phyloP scores from a whole-genome alignment of 2,329 filamentous ascomycete genomes.

The Cladosporium sp. region DNA sequence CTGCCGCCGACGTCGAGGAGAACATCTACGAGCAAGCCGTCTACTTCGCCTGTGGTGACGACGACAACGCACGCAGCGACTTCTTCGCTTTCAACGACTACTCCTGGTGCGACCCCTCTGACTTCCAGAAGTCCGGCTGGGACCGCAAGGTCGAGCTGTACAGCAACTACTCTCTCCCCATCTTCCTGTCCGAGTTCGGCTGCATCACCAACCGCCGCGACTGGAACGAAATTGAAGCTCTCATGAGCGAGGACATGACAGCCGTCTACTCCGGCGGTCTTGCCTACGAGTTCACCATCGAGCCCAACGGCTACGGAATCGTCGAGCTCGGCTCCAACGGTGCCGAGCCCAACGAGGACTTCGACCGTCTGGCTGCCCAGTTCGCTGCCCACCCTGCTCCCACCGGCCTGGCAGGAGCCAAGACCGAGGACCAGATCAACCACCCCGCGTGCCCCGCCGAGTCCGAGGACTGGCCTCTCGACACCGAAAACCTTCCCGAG shows the following conservation, averaged over 20 bases:
- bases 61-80: constrained; percentile 71
- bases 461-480: constrained; percentile 54
- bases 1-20: constrained; percentile 75
- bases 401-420: constrained; percentile 56
- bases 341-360: constrained; percentile 61
- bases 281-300: constrained; percentile 88
- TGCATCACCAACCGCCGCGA: constrained; percentile 77
- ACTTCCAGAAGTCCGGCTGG: constrained; percentile 72
- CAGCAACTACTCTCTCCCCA: constrained; percentile 76
- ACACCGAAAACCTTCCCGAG: constrained; percentile 48
- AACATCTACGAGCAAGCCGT: constrained; percentile 81
- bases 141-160: constrained; percentile 83
- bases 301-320: constrained; percentile 75
- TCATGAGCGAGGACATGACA: constrained; percentile 83
- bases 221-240: constrained; percentile 72
- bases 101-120: constrained; percentile 72
- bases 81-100: constrained; percentile 90
- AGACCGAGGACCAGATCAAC: constrained; percentile 38
- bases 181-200: constrained; percentile 93
- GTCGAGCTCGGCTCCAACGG: constrained; percentile 57
- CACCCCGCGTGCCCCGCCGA: constrained; percentile 51
- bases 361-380: constrained; percentile 51
- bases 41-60: constrained; percentile 89
- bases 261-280: constrained; percentile 88
- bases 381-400: constrained; percentile 50